Conservation (phyloP, 2,329 filamentous ascomycete genomes). For the Colletotrichum sp. region DNA sequence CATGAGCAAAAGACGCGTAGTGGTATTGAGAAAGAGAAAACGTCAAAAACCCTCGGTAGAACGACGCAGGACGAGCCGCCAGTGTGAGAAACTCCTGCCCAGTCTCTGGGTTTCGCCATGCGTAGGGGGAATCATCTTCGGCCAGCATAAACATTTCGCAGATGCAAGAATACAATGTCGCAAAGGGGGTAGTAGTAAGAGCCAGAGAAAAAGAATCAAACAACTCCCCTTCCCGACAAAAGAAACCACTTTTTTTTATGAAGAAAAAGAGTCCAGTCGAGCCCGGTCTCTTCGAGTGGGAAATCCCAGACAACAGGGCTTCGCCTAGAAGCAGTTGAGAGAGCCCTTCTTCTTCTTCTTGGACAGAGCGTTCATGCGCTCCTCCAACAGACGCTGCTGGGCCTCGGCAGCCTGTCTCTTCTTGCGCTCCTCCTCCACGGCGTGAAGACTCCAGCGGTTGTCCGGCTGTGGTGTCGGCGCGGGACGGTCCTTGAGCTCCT, state of each 20-base stretch:
- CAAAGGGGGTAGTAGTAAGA: conserved; percentile 15
- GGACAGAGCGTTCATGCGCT: conserved; percentile 91
- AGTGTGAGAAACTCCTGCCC: conserved; percentile 20
- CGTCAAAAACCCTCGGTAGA: neutral
- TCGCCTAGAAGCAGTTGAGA: conserved; percentile 90
- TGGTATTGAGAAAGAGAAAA: conserved; percentile 6
- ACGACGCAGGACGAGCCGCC: conserved; percentile 16
- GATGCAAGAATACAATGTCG: conserved; percentile 3
- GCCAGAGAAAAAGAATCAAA: conserved; percentile 9
- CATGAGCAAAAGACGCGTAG: conserved; percentile 6
- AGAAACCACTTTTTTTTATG: neutral
- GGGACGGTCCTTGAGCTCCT: conserved; percentile 63
- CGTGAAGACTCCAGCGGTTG: conserved; percentile 76
- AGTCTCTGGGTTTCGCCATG: conserved; percentile 19
- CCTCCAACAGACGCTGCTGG: conserved; percentile 87
- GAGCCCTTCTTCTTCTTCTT: conserved; percentile 94
- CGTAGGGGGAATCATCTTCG: conserved; percentile 21
- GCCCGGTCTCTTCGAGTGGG: neutral
- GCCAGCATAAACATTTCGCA: conserved; percentile 17
- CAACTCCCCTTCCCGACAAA: neutral
- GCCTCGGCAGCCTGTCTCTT: conserved; percentile 90
- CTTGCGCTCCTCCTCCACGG: conserved; percentile 95
- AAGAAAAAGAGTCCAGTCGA: conserved; percentile 28
- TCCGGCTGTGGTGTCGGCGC: conserved; percentile 53
- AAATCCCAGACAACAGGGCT: conserved; percentile 22